Conservation (phyloP, 208 protist genomes). For the Leishmania turanica region DNA sequence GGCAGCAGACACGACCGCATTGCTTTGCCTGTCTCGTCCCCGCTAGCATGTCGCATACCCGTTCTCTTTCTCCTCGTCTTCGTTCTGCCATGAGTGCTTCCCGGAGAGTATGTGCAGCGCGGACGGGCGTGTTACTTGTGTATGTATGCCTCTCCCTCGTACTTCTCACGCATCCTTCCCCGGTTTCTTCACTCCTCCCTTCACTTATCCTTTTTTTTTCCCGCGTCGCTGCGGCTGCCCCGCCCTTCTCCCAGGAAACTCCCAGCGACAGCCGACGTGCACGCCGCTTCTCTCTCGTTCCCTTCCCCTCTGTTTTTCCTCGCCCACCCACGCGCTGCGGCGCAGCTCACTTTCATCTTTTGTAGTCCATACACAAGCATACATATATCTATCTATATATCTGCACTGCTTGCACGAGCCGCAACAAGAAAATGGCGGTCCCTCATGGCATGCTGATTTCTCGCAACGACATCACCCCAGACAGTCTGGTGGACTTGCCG, state of each 20-base stretch:
- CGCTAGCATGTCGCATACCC: too few relatives aligned
- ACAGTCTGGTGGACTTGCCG: constrained; percentile 87
- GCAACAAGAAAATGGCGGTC: constrained; percentile 37
- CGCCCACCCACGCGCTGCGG: not conserved
- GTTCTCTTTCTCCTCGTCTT: not conserved
- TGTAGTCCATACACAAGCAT: not conserved
- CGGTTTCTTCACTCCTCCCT: not conserved
- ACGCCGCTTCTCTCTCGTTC: not conserved
- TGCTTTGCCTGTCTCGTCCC: not conserved
- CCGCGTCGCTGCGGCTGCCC: too few relatives aligned
- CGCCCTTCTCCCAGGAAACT: not conserved
- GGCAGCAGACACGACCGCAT: not conserved
- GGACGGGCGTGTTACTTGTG: not conserved
- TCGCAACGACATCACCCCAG: constrained; percentile 91
- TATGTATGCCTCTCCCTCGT: not conserved
- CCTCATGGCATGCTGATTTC: constrained; percentile 92
- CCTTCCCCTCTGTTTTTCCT: not conserved
- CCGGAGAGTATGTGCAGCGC: not conserved
- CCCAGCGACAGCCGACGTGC: not conserved
- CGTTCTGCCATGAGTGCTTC: not conserved
- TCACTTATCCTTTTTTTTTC: not conserved
- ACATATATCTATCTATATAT: not conserved
- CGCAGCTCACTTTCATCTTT: not conserved
- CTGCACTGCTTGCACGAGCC: not conserved
- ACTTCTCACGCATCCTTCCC: not conserved